Evolutionary conservation across 2,329 filamentous ascomycete genomes (phyloP).

Genomic region (Seiridium cupressi): DNA sequence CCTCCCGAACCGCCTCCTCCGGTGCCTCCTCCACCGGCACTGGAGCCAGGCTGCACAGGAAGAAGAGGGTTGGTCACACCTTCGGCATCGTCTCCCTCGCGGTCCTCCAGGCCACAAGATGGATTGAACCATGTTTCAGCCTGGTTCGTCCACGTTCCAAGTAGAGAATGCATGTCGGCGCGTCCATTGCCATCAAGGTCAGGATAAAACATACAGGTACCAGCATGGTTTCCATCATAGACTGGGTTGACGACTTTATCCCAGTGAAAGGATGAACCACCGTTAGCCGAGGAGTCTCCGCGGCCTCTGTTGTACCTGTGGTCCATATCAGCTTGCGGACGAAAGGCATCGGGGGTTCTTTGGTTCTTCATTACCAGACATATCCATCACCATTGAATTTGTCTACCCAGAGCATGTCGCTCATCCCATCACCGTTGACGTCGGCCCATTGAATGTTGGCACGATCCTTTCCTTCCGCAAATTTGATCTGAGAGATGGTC

Average conservation of each 20-base stretch:
- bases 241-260: background rate
- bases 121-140: background rate
- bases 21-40: too few relatives aligned
- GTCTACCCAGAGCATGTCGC: slow-evolving; percentile 32
- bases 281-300: background rate
- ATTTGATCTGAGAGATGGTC: slow-evolving; percentile 27
- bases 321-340: too few relatives aligned
- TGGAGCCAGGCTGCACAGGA: too few relatives aligned
- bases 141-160: background rate
- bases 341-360: too few relatives aligned
- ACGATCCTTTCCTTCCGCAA: slow-evolving; percentile 26
- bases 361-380: too few relatives aligned
- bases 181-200: slow-evolving; percentile 25
- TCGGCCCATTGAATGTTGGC: slow-evolving; percentile 36
- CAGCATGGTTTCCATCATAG: slow-evolving; percentile 8
- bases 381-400: slow-evolving; percentile 30
- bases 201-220: slow-evolving; percentile 19
- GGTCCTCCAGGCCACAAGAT: too few relatives aligned
- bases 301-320: slow-evolving; percentile 28
- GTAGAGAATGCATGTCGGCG: slow-evolving; percentile 21
- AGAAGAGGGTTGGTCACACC: too few relatives aligned
- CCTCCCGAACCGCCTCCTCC: too few relatives aligned
- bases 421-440: slow-evolving; percentile 33
- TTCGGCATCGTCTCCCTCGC: too few relatives aligned
- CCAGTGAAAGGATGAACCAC: slow-evolving; percentile 17